Percentiles rank a stretch among this genome's conserved stretches.
phyloP scores from a whole-genome alignment of 225 moss, liverwort and hornwort genomes.

The Neckera pumila region DNA sequence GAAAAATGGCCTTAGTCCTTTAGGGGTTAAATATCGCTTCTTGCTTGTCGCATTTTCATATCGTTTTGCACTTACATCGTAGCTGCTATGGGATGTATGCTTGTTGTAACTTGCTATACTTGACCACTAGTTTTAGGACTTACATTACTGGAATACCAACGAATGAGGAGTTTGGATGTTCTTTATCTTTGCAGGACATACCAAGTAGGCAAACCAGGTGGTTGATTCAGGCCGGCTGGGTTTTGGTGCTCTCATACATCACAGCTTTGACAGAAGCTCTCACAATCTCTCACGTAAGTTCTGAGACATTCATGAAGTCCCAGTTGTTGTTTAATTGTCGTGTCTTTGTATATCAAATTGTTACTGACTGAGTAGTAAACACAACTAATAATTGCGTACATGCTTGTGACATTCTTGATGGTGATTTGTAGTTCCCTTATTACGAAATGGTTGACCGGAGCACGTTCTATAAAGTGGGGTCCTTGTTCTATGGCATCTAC shows the following conservation, averaged over 20 bases:
- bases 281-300: slow-evolving; percentile 78
- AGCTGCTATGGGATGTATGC: background rate
- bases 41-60: background rate
- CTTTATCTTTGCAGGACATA: slow-evolving; percentile 7
- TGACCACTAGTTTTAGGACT: background rate
- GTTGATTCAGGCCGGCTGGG: slow-evolving; percentile 60
- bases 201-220: slow-evolving; percentile 31
- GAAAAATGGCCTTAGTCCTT: too few relatives aligned
- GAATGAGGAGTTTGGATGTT: background rate
- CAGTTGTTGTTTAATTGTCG: background rate
- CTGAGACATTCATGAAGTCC: background rate
- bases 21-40: too few relatives aligned
- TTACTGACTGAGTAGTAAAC: background rate
- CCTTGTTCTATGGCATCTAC: slow-evolving; percentile 92
- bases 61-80: background rate
- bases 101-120: background rate
- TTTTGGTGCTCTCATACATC: slow-evolving; percentile 59
- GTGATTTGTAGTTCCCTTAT: slow-evolving; percentile 73
- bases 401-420: background rate
- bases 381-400: background rate
- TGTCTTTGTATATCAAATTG: background rate
- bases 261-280: slow-evolving; percentile 80
- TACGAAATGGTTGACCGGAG: slow-evolving; percentile 93
- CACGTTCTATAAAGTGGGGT: slow-evolving; percentile 78
- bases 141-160: background rate